Conservation (phyloP, 768 basidiomycete species). For the Mrakia blollopis region DNA sequence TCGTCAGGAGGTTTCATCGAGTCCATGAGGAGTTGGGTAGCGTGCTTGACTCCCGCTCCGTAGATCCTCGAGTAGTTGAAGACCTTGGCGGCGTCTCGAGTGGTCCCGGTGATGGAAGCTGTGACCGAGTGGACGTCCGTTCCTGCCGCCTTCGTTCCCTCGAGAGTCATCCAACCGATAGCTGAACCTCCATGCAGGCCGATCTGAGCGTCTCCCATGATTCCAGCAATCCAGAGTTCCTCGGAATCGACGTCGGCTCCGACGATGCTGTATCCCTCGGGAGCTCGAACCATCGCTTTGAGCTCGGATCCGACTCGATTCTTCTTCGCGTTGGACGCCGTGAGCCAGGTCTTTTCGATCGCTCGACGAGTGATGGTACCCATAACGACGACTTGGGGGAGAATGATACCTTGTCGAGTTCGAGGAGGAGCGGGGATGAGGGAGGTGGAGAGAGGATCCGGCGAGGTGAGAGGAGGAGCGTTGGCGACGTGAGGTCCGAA, state of each 20-base stretch:
- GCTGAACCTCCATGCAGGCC: slow-evolving; percentile 94
- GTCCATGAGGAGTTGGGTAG: slow-evolving; percentile 77
- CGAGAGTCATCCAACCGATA: slow-evolving; percentile 98
- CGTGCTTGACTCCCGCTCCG: slow-evolving; percentile 95
- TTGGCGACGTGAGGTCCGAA: slow-evolving; percentile 23
- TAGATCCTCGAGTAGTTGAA: slow-evolving; percentile 99
- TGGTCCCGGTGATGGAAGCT: slow-evolving; percentile 83
- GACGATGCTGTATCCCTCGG: slow-evolving; percentile 86
- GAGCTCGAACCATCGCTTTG: slow-evolving; percentile 95
- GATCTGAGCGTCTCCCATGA: slow-evolving; percentile 98
- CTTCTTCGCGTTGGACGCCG: slow-evolving; percentile 94
- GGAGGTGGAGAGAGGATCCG: slow-evolving; percentile 17
- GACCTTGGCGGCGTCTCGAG: slow-evolving; percentile 86
- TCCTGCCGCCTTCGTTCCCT: slow-evolving; percentile 88
- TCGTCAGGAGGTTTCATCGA: slow-evolving; percentile 71
- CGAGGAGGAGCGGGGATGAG: slow-evolving; percentile 52
- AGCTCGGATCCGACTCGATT: slow-evolving; percentile 97
- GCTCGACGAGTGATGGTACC: slow-evolving; percentile 96
- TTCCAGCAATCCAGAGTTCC: slow-evolving; percentile 97
- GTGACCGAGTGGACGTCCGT: slow-evolving; percentile 97
- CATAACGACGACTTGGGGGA: slow-evolving; percentile 97
- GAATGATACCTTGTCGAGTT: slow-evolving; percentile 63
- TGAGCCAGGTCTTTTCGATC: slow-evolving; percentile 97
- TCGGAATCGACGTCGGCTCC: slow-evolving; percentile 99
- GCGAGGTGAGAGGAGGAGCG: slow-evolving; percentile 30